phyloP scores from a whole-genome alignment of 1,284 basidiomycete genomes.

The Trichosporon asahii region DNA sequence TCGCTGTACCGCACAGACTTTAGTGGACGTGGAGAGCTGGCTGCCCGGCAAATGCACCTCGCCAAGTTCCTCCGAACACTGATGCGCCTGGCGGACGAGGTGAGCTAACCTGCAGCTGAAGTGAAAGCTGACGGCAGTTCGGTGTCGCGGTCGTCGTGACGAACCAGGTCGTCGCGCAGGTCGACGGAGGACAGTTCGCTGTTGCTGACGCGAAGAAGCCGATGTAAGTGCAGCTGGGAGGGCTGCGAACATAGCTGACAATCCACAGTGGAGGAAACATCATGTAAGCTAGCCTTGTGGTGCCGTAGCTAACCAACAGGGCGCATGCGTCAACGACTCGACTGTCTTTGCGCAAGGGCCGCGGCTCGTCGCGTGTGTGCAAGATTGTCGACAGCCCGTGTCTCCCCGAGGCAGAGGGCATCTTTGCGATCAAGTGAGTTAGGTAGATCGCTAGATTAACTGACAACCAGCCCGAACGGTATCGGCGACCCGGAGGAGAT shows the following conservation, averaged over 20 bases:
- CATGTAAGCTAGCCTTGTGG: slow-evolving; percentile 53
- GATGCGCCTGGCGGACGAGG: slow-evolving; percentile 93
- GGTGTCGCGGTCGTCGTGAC: slow-evolving; percentile 96
- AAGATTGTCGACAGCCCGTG: slow-evolving; percentile 98
- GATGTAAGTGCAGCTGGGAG: slow-evolving; percentile 55
- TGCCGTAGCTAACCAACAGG: slow-evolving; percentile 23
- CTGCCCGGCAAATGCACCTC: slow-evolving; percentile 92
- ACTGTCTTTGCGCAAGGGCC: slow-evolving; percentile 88
- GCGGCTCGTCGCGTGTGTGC: slow-evolving; percentile 88
- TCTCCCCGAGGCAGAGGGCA: slow-evolving; percentile 92
- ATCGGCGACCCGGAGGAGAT: slow-evolving; percentile 85
- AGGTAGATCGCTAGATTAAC: background rate
- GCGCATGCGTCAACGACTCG: slow-evolving; percentile 93
- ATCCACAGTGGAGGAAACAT: slow-evolving; percentile 73
- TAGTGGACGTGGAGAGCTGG: slow-evolving; percentile 90
- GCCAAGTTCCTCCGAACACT: slow-evolving; percentile 93
- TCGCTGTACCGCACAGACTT: slow-evolving; percentile 96
- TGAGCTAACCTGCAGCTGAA: slow-evolving; percentile 46
- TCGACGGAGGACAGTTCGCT: slow-evolving; percentile 84
- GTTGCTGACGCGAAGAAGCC: slow-evolving; percentile 86
- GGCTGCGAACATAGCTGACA: slow-evolving; percentile 17
- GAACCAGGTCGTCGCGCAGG: slow-evolving; percentile 98
- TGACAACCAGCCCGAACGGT: slow-evolving; percentile 59
- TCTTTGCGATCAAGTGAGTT: slow-evolving; percentile 79
- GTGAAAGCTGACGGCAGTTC: slow-evolving; percentile 59